Evolutionary conservation across 2,329 filamentous ascomycete species (phyloP), one percentile per base, ranked within the genome.

Genomic region (Colletotrichum tropicicola): DNA sequence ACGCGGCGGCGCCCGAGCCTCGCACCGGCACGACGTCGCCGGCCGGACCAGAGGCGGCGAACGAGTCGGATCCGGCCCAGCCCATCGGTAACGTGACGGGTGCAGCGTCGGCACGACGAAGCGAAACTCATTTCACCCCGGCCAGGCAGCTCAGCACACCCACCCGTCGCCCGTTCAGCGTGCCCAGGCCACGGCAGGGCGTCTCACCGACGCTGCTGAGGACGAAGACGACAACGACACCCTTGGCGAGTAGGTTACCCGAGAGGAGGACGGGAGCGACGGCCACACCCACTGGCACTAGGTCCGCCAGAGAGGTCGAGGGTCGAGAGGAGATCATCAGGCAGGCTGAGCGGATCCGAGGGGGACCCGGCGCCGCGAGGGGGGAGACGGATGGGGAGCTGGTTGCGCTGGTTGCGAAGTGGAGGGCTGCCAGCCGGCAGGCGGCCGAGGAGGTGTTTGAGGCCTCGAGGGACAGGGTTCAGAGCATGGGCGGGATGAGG

Each of bases 361-460:
- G 37, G 13, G 28, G 19, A 12, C 23, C 39, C 39, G 35, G 17
- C 51, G 30, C 19, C 9, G 43, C 8, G 28, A 35, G 10, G 12
- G 41, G 35, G 44, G 56, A 51, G 54, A 48, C 54, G 27, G 60
- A 57, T 4, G 58, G 44, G 44, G 55, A 68, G 51, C 51, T 69
- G 28, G 39, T 53, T 3, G 59, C 2, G n/a, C 44, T 69, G 51
- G 58, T 68, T 39, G 54, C 30, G 28, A 69, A 67, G 43, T 69
- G 68, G 68, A 63, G 47, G 55, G 53, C 27, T 5, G 68, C 68
- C 13, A 65, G 65, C 41, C 61, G 57, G 39, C 41, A 59, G 41
- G 68, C 68, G 21, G 68, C 68, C 9, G 62, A 66, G 21, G 68
- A 69, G 59, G 51, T 69, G 10, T 69, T 60, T 37, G 66, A 41